These are phyloP conservation scores for Malbranchea cinnamomea DNA, from an alignment of 2,329 filamentous ascomycete genomes.

Conservation along the genomic window DNA sequence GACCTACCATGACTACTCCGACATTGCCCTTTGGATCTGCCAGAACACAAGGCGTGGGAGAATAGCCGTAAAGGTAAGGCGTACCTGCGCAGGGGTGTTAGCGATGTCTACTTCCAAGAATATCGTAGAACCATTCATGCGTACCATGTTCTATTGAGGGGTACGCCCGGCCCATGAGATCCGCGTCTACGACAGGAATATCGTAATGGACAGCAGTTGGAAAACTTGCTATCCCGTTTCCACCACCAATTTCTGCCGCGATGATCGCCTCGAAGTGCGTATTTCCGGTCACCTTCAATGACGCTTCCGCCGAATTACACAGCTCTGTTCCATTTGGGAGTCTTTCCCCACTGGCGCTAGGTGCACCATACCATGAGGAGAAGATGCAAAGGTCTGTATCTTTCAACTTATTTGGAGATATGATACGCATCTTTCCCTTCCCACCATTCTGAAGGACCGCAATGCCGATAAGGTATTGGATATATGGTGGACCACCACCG, in stretches of 20 bases:
- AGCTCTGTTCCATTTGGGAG: constrained; percentile 14
- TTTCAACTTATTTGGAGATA: constrained; percentile 23
- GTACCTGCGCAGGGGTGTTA: constrained; percentile 20
- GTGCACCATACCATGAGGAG: constrained; percentile 31
- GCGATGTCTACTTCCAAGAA: not conserved
- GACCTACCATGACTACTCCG: constrained; percentile 12
- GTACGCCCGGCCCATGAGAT: constrained; percentile 27
- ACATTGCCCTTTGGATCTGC: constrained; percentile 29
- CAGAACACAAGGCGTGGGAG: constrained; percentile 23
- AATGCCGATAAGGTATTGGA: constrained; percentile 33
- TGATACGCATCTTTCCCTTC: constrained; percentile 25
- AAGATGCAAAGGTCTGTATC: constrained; percentile 29
- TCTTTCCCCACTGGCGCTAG: constrained; percentile 17
- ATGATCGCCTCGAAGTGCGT: constrained; percentile 25
- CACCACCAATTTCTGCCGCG: constrained; percentile 20
- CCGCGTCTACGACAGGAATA: constrained; percentile 30
- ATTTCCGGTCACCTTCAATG: constrained; percentile 14
- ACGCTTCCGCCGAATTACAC: constrained; percentile 24
- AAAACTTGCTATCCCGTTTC: constrained; percentile 25
- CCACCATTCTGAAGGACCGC: constrained; percentile 22
- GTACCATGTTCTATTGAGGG: constrained; percentile 9
- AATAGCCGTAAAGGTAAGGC: constrained; percentile 27
- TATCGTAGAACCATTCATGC: not conserved
- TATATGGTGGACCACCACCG: constrained; percentile 28
- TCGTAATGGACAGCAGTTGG: constrained; percentile 29